A percentile compares a stretch with the other conserved stretches of the same genome.
Conservation (phyloP, 306 rosid genomes). For the Mimosa pudica region DNA sequence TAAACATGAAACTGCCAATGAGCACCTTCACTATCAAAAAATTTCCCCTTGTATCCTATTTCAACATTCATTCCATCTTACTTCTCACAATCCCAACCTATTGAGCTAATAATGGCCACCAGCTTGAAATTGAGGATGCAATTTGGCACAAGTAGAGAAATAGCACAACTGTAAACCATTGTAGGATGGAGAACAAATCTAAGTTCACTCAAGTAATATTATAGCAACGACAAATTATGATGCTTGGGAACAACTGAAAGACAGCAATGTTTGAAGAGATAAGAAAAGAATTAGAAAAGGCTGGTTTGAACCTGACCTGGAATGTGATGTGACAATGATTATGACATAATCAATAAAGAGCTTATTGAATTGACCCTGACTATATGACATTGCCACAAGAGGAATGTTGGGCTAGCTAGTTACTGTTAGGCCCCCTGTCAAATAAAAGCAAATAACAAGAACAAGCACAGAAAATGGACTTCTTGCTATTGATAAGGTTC, state of each 20-base stretch:
- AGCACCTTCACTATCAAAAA: not conserved
- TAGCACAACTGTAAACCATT: not conserved
- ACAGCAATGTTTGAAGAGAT: not conserved
- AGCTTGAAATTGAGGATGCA: not conserved
- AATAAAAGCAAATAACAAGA: too few relatives aligned
- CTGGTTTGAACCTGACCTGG: not conserved
- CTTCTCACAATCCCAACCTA: not conserved
- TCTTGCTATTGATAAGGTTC: too few relatives aligned
- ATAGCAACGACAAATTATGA: not conserved
- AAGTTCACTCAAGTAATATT: not conserved
- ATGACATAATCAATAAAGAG: not conserved
- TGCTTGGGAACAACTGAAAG: not conserved
- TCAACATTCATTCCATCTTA: not conserved
- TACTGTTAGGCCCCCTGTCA: too few relatives aligned
- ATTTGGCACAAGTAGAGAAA: not conserved
- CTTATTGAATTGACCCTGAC: not conserved
- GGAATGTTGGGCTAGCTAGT: too few relatives aligned
- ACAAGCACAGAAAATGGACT: too few relatives aligned
- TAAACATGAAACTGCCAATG: not conserved
- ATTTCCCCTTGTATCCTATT: not conserved
- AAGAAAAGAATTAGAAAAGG: not conserved
- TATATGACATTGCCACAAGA: too few relatives aligned
- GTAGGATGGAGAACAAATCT: not conserved
- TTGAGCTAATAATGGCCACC: not conserved
- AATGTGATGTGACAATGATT: constrained; percentile 3